Evolutionary conservation across 192 early-diverging fungal species (phyloP), one percentile per base, ranked within the genome.

Genomic region (Mortierella hygrophila): DNA sequence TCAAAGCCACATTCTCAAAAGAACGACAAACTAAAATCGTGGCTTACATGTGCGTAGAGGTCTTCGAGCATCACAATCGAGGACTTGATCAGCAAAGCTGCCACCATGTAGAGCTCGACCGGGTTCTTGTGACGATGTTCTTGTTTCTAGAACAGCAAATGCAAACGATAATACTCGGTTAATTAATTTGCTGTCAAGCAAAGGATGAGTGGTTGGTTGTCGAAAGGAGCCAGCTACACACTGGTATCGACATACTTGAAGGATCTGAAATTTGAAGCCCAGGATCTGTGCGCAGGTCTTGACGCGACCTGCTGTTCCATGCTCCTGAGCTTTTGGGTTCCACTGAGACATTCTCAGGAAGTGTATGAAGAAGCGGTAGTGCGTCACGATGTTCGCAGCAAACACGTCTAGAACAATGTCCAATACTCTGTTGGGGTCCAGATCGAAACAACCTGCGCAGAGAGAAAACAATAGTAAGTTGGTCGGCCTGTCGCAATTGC

Each of bases 401-500:
- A 97, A 97, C 3, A 93, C 80, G 70, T 97, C 96, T 49, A 97
- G 82, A 4, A 95, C 84, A 29, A 97, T 78, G 80, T 96, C 96
- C 69, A 97, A 75, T 0, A 96, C 95, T n/a, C 96, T 92, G 87
- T 95, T 96, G 0, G 96, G 96, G 75, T 97, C 96, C 65, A 97
- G 83, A 78, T 93, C 91, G 82, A 97, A 97, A 54, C 93, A 94
- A 37, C 96, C 91, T 88, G 49, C 5, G 49, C 21, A 75, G 57
- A 57, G 32, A 71, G 26, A 74, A 71, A 0, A 41, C 55, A 44
- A 46, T 23, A 23, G 35, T 15, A 13, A 15, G 16, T 57, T 26
- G 26, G 55, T 7, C 6, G 21, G 78, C 60, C 18, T 74, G 55
- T 46, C 74, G 0, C 15, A 11, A 11, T 13, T 72, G 55, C 49